phyloP scores from a whole-genome alignment of 2,329 filamentous ascomycete genomes.

The Apiospora arundinis region DNA sequence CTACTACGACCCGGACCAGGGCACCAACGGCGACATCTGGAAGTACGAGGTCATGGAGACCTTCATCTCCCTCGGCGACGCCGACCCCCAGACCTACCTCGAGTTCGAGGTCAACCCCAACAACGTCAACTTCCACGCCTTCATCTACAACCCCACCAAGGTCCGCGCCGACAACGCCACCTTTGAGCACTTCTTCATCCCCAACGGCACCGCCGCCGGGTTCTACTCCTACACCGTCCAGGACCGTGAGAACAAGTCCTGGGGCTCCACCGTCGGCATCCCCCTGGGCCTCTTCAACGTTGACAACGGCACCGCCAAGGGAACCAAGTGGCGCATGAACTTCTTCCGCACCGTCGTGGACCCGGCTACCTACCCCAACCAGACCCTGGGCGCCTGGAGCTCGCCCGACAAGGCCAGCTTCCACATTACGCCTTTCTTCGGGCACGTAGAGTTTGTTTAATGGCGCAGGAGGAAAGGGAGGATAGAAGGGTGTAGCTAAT shows the following conservation, averaged over 20 bases:
- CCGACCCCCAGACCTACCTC: conserved; percentile 55
- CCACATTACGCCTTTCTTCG: conserved; percentile 42
- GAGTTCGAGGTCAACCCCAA: conserved; percentile 59
- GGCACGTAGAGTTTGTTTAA: conserved; percentile 46
- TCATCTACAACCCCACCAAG: conserved; percentile 58
- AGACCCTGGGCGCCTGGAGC: conserved; percentile 53
- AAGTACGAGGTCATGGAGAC: conserved; percentile 58
- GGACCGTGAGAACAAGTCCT: conserved; percentile 43
- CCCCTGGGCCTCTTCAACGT: conserved; percentile 58
- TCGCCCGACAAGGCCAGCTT: conserved; percentile 53
- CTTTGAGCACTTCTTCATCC: conserved; percentile 51
- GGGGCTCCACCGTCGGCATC: conserved; percentile 49
- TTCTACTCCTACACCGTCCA: conserved; percentile 48
- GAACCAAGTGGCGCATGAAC: conserved; percentile 58
- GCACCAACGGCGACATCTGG: conserved; percentile 55
- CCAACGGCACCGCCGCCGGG: conserved; percentile 48
- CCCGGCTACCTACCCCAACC: conserved; percentile 50
- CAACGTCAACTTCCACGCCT: conserved; percentile 58
- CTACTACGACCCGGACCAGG: conserved; percentile 50
- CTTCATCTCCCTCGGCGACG: conserved; percentile 53
- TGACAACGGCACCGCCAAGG: conserved; percentile 47
- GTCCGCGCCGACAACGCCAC: conserved; percentile 47
- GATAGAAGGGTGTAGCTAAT: background rate
- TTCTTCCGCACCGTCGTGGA: conserved; percentile 56
- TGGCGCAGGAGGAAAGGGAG: background rate